Base-by-base conservation (phyloP, 352 stramenopile genomes). In the Blastocystis sp. region DNA sequence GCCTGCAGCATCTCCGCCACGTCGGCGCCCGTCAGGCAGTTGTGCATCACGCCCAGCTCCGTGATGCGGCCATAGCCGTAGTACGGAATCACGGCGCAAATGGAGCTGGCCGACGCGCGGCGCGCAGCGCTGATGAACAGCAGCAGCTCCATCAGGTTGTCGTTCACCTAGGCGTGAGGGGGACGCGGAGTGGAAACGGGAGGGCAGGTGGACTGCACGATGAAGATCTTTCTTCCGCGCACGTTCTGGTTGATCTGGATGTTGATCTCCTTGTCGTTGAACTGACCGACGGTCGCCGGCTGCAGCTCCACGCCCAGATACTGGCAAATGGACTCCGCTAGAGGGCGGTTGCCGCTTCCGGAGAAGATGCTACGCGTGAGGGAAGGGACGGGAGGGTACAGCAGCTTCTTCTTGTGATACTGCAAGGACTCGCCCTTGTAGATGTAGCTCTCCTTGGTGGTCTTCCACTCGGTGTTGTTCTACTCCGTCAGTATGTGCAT, bases 61-160 rank as follows among this genome's bases (percentile, higher is more conserved):
- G 71, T 81, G 48, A 81, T 81, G 38, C 71, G 71, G 40, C 89
- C 91, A 89, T 96, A 96, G 19, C 93, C 93, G 91, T 94, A 96
- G 89, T 95, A 96, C 0, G 94, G 94, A 69, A 96, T 94, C 7
- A 96, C 92, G 9, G 92, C 93, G 42, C 91, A 95, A 68, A 96
- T 94, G 28, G 89, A 82, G 63, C 93, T 94, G 4, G 92, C 93
- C 60, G 91, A 94, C 6, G 93, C 91, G 43, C 88, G 76, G 40
- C 90, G 89, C 57, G 76, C 89, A 11, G 89, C 74, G n/a, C 74
- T 92, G 40, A 95, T 90, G 28, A 94, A 92, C 4, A 96, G 89
- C 28, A 95, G 87, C 10, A 95, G 89, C 89, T 95, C 93, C 90
- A 95, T 94, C 2, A 96, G 89, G 57, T 93, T 90, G 89, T 93